Evolutionary conservation across 768 basidiomycete genomes (phyloP), one percentile per base, ranked within the genome.

Genomic region (Solioccasus polychromus): DNA sequence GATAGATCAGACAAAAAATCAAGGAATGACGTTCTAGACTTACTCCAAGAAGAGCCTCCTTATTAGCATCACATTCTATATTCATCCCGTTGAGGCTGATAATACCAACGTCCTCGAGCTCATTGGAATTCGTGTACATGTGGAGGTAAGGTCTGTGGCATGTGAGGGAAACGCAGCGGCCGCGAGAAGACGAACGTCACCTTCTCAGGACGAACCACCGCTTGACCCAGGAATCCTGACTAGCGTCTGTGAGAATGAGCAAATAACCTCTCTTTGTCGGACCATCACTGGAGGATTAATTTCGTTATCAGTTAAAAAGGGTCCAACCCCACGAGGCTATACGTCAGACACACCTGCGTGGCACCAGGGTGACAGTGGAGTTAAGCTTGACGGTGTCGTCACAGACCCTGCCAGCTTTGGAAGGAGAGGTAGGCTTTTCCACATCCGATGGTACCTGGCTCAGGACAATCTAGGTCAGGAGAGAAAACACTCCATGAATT

Each of bases 151-250:
- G 95, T 55, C 95, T 94, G 41, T 26, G 7, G 26, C 6, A 39
- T 42, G 19, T 51, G 28, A 47, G 45, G 17, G 40, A 44, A 40
- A 15, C 48, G 25, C 17, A 15, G 11, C 19, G 2, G 18, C 24
- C 12, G 31, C 44, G 19, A 28, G 19, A 44, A 47, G 29, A 22
- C 23, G 9, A 31, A 40, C 35, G 57, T 50, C 55, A 92, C 93
- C 92, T 80, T 62, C 83, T 79, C 9, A 98, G 73, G 14, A 93
- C 88, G 62, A 93, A 92, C 83, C 88, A 93, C 44, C 83, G 73
- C 60, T 77, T 80, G 57, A 81, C 79, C 96, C 96, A 99, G 24
- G 71, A 64, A 58, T 92, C 81, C 57, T 80, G 81, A 34, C 77
- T 79, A 10, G 93, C 89, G 62, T 98, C 85, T 22, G 75, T 78